phyloP scores from a whole-genome alignment of 257 asterid genomes.

The Penstemon newberryi region DNA sequence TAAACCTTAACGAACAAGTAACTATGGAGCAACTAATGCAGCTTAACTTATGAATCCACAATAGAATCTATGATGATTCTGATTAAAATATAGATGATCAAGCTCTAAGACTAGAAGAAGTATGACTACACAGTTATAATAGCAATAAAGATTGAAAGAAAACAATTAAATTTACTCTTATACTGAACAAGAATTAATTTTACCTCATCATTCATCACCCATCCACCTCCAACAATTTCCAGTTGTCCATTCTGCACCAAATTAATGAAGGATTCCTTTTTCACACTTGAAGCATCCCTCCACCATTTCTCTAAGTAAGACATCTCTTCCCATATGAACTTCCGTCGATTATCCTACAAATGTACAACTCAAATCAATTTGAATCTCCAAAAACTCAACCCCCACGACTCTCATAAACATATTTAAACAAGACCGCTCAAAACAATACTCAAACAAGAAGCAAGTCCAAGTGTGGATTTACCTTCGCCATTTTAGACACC shows the following conservation, averaged over 20 bases:
- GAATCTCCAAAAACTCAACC: conserved; percentile 12
- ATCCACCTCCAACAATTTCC: conserved; percentile 99
- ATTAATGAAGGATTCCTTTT: conserved; percentile 67
- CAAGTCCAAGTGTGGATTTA: neutral
- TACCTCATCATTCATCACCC: conserved; percentile 99
- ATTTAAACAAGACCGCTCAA: conserved; percentile 1
- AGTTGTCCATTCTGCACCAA: conserved; percentile 87
- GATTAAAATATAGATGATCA: conserved; percentile 5
- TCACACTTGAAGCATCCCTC: conserved; percentile 81
- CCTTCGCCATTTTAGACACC: neutral
- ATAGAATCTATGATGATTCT: neutral
- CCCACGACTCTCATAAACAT: conserved; percentile 16
- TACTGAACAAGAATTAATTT: conserved; percentile 21
- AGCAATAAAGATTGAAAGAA: neutral
- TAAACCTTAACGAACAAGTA: neutral
- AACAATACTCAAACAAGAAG: conserved; percentile 17
- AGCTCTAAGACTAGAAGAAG: conserved; percentile 15
- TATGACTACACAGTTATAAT: neutral
- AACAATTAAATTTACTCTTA: neutral
- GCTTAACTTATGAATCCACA: neutral
- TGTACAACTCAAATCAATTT: conserved; percentile 19
- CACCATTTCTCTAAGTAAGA: conserved; percentile 99
- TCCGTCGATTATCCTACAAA: conserved; percentile 73
- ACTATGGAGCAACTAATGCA: conserved; percentile 7
- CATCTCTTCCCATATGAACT: conserved; percentile 99